Base-by-base conservation (phyloP, 208 protist genomes). In the Leishmania gerbilli region DNA sequence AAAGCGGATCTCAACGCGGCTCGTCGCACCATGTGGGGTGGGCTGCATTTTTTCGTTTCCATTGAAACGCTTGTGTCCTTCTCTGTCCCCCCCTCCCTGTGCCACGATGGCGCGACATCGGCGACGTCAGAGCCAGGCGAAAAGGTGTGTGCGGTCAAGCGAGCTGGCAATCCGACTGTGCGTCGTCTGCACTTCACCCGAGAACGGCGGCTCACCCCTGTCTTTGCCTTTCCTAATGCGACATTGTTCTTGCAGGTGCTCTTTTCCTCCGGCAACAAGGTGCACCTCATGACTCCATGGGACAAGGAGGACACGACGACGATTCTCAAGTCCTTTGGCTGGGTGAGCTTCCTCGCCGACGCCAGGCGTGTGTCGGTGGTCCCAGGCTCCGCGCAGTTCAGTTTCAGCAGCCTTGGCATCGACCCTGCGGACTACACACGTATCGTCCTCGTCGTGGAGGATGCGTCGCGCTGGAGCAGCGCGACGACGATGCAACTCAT, bases 21-120 rank as follows among this genome's bases (percentile, higher is more conserved):
- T 13, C 53, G 31, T 17, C 34, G 31, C 1, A 55, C 24, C 24
- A 92, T 91, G 88, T 91, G 87, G 88, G 79, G 85, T 42, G 89
- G 89, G 49, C 77, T 94, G 56, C 84, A 91, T n/a, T 95, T 95
- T 71, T 97, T 93, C 64, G 88, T 95, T 76, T 87, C 82, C 47
- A 80, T 88, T 2, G 88, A 95, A 74, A 86, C 88, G 6, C 87
- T 97, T 53, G 79, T 94, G 3, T 83, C 84, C 11, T 89, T 92
- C 74, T 65, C 72, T 51, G 58, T 85, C 15, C 82, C 82, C 1
- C 7, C 77, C 0, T 71, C 49, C 53, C 74, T 85, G 42, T 51
- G 19, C 31, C 56, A 24, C 34, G 56, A 37, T 40, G 51, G 58
- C 37, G 62, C 80, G n/a, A 9, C 11, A n/a, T 49, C 60, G 45